Base-by-base conservation (phyloP, 805 yeast genomes). In the Brettanomyces sp. region DNA sequence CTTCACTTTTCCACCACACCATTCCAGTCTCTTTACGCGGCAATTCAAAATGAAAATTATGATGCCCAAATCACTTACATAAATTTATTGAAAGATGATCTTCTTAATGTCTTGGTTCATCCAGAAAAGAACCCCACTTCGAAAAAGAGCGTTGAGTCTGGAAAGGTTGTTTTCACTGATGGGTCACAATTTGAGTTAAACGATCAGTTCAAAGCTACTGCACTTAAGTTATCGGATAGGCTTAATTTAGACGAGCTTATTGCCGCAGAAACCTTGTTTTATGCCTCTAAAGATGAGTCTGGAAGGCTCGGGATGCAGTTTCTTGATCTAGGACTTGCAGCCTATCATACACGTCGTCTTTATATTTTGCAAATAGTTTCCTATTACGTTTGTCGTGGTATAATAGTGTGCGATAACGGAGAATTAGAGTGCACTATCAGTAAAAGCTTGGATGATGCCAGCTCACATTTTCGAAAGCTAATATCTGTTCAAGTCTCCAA, bases 191-290 rank as follows among this genome's bases (percentile, higher is more conserved):
- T 75, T 53, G 74, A 75, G 48, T 62, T 90, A 32, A 87, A 85
- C 56, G 68, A 76, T 41, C 76, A 77, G 36, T 90, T 88, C 53
- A 69, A 83, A 36, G 71, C 78, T 44, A 69, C 75, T 4, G 74
- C 88, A 1, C 68, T 79, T 4, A 68, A 69, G 23, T 56, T 84
- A 14, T 67, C 90, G 0, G 85, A 80, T 51, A 79, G 79, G 36
- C 69, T 91, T 44, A 70, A 85, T 43, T 67, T 91, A 44, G 95
- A 91, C 62, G 97, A 91, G 59, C 44, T 85, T 28, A 69, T 76
- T 3, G 75, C 86, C 1, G 93, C 95, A 1, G 85, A 88, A 56
- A 58, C 86, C 25, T 69, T 90, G 3, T 74, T 66, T 43, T 60
- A 63, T 49, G 74, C 88, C 3, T 59, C 60, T 23, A 66, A 55